Evolutionary conservation across 164 flowering plant species (phyloP), one percentile per base, ranked within the genome.

Genomic region (Litsea cubeba): DNA sequence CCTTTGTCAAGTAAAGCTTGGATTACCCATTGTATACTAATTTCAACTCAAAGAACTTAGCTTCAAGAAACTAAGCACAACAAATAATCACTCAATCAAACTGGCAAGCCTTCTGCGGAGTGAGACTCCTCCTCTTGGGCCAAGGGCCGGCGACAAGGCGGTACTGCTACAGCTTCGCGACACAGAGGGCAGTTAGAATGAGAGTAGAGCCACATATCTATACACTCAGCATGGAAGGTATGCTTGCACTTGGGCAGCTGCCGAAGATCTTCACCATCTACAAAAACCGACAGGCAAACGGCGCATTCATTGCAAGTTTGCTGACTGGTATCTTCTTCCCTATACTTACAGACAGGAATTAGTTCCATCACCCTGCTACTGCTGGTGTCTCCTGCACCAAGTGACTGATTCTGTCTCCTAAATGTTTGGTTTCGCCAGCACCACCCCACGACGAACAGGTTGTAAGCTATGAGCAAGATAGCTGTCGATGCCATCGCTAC

Each of bases 151-250:
- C 32, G 76, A n/a, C 17, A 1, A 18, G 63, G 75, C 6, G n/a
- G 28, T 3, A 30, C 71, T 5, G 26, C 60, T 40, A 73, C 70
- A 10, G 7, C 83, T 62, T 83, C 86, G 50, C 96, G 81, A 68
- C 96, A 89, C 63, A 89, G 83, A 0, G 96, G 93, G 76, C 96
- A 91, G 1, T 85, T 89, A 62, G 89, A 84, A 79, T 89, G 92
- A 20, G 93, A 86, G 28, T 83, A 85, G 73, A 91, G 86, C 96
- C 96, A 91, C 93, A 88, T 88, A 75, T 89, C 92, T 12, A 91
- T 88, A 57, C 96, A 91, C 2, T 79, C 91, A 0, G 75, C 73
- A 60, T 91, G 95, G 72, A 91, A 91, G 50, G 78, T 69, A 74
- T 91, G 95, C 18, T 76, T 79, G 70, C 96, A 91, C 24, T 82